phyloP scores from a whole-genome alignment of 345 rosid species.

The Aethionema arabicum region DNA sequence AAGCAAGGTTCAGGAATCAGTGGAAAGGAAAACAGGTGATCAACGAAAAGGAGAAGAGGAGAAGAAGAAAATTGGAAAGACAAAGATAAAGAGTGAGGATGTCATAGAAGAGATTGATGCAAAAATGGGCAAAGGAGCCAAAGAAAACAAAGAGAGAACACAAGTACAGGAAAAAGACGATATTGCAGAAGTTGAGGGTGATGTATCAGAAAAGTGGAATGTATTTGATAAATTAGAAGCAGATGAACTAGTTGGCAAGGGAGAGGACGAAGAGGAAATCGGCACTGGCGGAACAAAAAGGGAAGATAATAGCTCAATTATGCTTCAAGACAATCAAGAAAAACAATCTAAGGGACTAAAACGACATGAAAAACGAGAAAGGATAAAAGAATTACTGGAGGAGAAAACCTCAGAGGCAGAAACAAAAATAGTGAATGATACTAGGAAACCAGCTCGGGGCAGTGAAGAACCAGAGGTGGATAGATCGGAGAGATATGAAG shows the following conservation, averaged over 20 bases:
- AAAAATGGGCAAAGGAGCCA: slow-evolving; percentile 7
- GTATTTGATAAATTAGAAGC: too few species aligned
- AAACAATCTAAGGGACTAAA: too few species aligned
- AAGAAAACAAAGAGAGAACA: slow-evolving; percentile 12
- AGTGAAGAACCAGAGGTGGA: neutral
- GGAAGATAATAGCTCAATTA: neutral
- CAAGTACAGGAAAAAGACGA: neutral
- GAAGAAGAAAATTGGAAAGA: neutral
- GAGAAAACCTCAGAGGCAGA: neutral
- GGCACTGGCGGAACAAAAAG: too few species aligned
- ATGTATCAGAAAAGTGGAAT: too few species aligned
- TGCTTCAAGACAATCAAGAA: neutral
- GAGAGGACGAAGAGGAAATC: neutral
- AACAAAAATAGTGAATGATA: neutral
- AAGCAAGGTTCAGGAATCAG: slow-evolving; percentile 12
- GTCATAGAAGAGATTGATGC: slow-evolving; percentile 16
- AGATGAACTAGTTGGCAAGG: neutral
- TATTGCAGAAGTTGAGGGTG: too few species aligned
- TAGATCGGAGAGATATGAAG: neutral
- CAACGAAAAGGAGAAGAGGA: neutral
- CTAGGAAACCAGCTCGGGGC: too few species aligned
- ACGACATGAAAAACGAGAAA: neutral
- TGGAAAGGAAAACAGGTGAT: neutral
- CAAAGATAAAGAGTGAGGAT: neutral
- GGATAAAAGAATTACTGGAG: slow-evolving; percentile 1